Percentiles rank a stretch among this genome's conserved stretches.
Conservation (phyloP, 2,329 filamentous ascomycete genomes). For the Diaporthe humulicola region DNA sequence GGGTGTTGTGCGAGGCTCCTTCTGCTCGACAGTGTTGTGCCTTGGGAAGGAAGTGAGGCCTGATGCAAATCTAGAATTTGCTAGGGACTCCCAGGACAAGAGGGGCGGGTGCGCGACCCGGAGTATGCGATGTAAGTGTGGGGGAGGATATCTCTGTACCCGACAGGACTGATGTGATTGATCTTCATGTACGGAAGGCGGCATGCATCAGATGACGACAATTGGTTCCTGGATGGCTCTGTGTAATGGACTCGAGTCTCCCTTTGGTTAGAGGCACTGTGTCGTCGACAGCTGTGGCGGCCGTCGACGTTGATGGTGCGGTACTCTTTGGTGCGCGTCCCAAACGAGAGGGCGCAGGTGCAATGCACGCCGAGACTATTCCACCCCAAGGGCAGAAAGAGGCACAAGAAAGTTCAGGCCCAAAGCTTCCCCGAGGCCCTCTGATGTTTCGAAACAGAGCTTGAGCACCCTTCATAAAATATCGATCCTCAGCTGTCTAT, state of each 20-base stretch:
- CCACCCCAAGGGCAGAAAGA: conserved; percentile 25
- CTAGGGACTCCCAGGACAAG: conserved; percentile 6
- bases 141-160: conserved; percentile 46
- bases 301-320: conserved; percentile 36
- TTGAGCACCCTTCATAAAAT: conserved; percentile 30
- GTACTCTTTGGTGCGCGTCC: conserved; percentile 46
- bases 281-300: conserved; percentile 52
- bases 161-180: conserved; percentile 50
- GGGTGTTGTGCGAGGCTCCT: not conserved
- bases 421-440: conserved; percentile 31
- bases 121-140: conserved; percentile 46
- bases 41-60: not conserved
- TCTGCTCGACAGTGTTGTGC: not conserved
- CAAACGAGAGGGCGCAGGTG: conserved; percentile 48
- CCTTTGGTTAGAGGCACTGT: conserved; percentile 50
- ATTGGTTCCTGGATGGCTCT: conserved; percentile 53
- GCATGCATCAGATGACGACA: conserved; percentile 62
- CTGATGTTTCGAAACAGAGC: conserved; percentile 37
- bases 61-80: conserved; percentile 40
- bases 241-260: conserved; percentile 36
- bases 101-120: conserved; percentile 35
- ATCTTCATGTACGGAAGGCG: conserved; percentile 58
- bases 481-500: conserved; percentile 34
- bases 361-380: conserved; percentile 37
- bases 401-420: conserved; percentile 24